Conservation (phyloP, 2,329 filamentous ascomycete genomes). For the Neonectria sp. region DNA sequence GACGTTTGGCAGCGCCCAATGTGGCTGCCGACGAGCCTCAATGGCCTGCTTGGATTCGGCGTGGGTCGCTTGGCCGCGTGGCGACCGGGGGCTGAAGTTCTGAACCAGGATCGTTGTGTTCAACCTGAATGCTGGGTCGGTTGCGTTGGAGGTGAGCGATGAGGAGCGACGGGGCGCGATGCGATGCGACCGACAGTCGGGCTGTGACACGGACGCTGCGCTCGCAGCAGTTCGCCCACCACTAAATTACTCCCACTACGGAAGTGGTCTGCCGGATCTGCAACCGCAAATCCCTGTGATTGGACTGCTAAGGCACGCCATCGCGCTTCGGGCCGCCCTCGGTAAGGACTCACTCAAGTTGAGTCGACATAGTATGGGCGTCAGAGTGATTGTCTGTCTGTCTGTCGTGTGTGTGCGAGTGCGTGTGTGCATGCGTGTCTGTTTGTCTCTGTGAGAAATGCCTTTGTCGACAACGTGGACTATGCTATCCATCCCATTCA, state of each 20-base stretch:
- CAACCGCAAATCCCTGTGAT: not conserved
- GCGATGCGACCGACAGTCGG: not conserved
- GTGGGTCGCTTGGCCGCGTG: not conserved
- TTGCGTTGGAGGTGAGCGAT: not conserved
- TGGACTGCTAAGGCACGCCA: not conserved
- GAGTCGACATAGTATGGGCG: not conserved
- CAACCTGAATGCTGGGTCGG: not conserved
- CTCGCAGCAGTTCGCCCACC: not conserved
- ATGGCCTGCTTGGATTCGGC: not conserved
- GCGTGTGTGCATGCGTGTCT: not conserved
- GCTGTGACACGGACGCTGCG: not conserved
- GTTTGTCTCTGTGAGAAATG: not conserved
- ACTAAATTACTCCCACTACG: not conserved
- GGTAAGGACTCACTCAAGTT: not conserved
- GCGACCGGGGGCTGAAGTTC: not conserved
- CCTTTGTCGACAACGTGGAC: not conserved
- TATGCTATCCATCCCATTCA: too few species aligned
- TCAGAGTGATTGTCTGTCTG: not conserved
- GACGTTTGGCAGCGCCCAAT: not conserved
- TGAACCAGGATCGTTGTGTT: not conserved
- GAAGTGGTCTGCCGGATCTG: too few species aligned
- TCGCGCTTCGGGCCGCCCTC: not conserved
- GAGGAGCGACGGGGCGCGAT: too few species aligned
- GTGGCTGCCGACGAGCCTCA: not conserved
- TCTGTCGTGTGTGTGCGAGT: not conserved